Conservation (phyloP, 495 filamentous ascomycete genomes). For the Xylaria castorea region DNA sequence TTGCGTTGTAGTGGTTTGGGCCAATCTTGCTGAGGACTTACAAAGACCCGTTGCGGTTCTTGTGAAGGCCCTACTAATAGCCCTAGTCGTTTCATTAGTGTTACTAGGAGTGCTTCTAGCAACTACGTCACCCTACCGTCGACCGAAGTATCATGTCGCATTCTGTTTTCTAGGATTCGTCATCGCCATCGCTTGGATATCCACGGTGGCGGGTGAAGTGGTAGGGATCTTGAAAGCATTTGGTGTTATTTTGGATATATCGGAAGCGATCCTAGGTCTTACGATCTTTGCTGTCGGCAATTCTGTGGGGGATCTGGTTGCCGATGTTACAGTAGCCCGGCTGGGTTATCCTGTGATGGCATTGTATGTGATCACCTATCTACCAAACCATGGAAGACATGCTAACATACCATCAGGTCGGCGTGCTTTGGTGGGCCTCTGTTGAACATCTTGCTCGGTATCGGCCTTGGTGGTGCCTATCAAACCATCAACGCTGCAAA, state of each 20-base stretch:
- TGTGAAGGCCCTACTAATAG: conserved; percentile 68
- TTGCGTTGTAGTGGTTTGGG: conserved; percentile 77
- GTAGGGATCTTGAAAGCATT: conserved; percentile 94
- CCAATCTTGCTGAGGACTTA: conserved; percentile 63
- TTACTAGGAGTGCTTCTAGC: conserved; percentile 67
- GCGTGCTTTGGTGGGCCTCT: conserved; percentile 98
- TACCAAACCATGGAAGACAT: conserved; percentile 16
- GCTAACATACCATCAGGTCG: conserved; percentile 50
- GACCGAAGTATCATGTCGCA: conserved; percentile 71
- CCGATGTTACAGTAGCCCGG: conserved; percentile 90
- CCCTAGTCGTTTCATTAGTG: conserved; percentile 72
- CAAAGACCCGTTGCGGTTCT: conserved; percentile 50
- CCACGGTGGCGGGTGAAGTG: conserved; percentile 93
- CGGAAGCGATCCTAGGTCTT: conserved; percentile 92
- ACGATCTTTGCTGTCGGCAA: conserved; percentile 98
- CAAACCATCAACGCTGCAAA: conserved; percentile 72
- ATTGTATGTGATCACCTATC: conserved; percentile 54
- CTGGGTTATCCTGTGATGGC: conserved; percentile 98
- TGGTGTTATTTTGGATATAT: conserved; percentile 90
- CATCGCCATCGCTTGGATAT: conserved; percentile 94
- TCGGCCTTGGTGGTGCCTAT: conserved; percentile 86
- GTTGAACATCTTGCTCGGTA: conserved; percentile 95
- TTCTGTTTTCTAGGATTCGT: conserved; percentile 91
- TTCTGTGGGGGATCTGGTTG: conserved; percentile 91
- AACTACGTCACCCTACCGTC: conserved; percentile 63